Evolutionary conservation across 805 yeast species (phyloP), one percentile per base, ranked within the genome.

Genomic region (Martiniozyma abietophila): DNA sequence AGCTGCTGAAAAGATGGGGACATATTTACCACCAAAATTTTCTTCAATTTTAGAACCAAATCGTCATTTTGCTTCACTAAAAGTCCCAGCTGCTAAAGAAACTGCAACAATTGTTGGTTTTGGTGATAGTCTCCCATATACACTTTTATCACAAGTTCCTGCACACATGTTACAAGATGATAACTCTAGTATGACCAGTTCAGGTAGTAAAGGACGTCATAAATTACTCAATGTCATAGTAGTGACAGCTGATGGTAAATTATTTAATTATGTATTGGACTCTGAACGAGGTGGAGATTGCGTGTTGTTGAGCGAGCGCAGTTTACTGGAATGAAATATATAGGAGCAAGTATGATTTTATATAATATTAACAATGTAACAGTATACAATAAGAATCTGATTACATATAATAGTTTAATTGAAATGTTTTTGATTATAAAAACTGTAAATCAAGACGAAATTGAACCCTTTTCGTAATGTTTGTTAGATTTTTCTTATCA

Each of bases 211-310:
- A 18, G 35, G 25, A 11, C 27, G 23, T 3, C 31, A 54, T 21
- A 53, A 46, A 12, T 43, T 62, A 36, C 51, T 67, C 4, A 75
- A 76, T 47, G 79, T 85, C 4, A 67, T 79, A 46, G 94, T 89
- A 15, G 80, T 88, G 4, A 83, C 95, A 1, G 74, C 89, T 0
- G 94, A 83, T 37, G 98, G 97, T 0, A 71, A 69, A 43, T 80
- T 82, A 46, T 86, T 81, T 53, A 85, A 79, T 31, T 89, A 83
- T 56, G 84, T 86, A 0, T 62, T 92, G 32, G 92, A 85, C 50
- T 78, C 92, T 0, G 94, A 79, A 41, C 60, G 88, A 35, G 97
- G 97, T 2, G 98, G 98, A 2, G 98, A 92, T 53, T 92, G 98
- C 58, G 74, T 80, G 21, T 59, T 85, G 35, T 62, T 85, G 29